These are phyloP conservation scores for Mycena polygramma DNA, from an alignment of 768 basidiomycete genomes.

Conservation along the genomic window DNA sequence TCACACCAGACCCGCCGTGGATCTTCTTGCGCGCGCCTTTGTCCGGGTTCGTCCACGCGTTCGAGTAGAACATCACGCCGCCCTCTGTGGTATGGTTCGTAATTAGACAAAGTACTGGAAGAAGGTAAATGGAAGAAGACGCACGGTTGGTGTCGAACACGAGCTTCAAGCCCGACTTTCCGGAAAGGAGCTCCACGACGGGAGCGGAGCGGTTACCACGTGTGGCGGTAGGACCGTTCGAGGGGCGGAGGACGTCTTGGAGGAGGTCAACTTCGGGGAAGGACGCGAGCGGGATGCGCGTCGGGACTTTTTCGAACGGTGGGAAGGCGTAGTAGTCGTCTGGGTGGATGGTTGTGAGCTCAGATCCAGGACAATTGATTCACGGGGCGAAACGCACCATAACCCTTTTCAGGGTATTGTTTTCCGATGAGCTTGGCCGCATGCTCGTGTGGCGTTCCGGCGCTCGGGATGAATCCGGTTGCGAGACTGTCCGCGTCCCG, in stretches of 20 bases:
- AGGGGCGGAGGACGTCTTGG: constrained; percentile 53
- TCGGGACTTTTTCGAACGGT: constrained; percentile 56
- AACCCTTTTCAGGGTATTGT: constrained; percentile 67
- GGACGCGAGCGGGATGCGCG: constrained; percentile 58
- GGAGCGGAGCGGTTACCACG: constrained; percentile 52
- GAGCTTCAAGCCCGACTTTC: constrained; percentile 70
- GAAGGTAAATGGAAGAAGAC: constrained; percentile 42
- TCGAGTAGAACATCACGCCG: constrained; percentile 83
- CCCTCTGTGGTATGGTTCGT: constrained; percentile 59
- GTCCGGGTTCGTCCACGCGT: constrained; percentile 61
- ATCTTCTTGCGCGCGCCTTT: constrained; percentile 76
- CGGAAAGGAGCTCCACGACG: constrained; percentile 66
- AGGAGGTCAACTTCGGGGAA: constrained; percentile 63
- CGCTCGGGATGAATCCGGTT: constrained; percentile 65
- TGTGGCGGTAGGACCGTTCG: constrained; percentile 46
- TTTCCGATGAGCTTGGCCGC: constrained; percentile 68
- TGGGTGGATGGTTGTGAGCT: constrained; percentile 45
- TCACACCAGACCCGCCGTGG: constrained; percentile 78
- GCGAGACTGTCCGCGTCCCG: constrained; percentile 64
- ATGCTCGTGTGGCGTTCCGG: constrained; percentile 65
- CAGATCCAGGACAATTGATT: not conserved
- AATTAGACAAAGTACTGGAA: not conserved
- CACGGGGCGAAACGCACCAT: constrained; percentile 59
- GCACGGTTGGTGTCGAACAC: constrained; percentile 79
- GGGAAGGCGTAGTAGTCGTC: constrained; percentile 77